These are phyloP conservation scores for Colletotrichum tabaci DNA, from an alignment of 2,329 filamentous ascomycete genomes.

Conservation along the genomic window DNA sequence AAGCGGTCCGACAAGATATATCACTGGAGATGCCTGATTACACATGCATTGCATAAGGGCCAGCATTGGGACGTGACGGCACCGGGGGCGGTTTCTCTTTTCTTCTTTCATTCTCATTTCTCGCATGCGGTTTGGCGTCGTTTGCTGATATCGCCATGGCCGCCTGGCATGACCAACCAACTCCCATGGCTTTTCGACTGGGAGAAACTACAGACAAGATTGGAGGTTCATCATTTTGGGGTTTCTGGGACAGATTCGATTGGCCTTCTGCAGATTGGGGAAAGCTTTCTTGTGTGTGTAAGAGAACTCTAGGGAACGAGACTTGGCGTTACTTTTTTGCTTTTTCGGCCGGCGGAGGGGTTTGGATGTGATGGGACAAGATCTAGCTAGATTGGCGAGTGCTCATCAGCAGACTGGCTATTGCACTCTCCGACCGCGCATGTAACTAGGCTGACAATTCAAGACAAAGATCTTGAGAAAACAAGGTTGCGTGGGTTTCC, in stretches of 20 bases:
- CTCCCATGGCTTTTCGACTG: slow-evolving; percentile 39
- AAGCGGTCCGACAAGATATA: slow-evolving; percentile 4
- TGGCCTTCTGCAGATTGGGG: slow-evolving; percentile 20
- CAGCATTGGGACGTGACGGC: slow-evolving; percentile 27
- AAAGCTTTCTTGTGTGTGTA: slow-evolving; percentile 39
- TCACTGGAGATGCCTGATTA: slow-evolving; percentile 22
- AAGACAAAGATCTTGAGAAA: slow-evolving; percentile 21
- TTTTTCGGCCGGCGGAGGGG: slow-evolving; percentile 24
- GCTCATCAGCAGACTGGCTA: slow-evolving; percentile 16
- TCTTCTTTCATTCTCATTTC: background rate
- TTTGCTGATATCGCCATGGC: slow-evolving; percentile 22
- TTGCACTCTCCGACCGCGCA: slow-evolving; percentile 31
- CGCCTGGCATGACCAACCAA: slow-evolving; percentile 10
- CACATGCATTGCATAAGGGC: slow-evolving; percentile 28
- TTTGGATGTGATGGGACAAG: slow-evolving; percentile 1
- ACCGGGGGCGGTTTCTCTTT: slow-evolving; percentile 26
- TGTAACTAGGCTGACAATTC: slow-evolving; percentile 33
- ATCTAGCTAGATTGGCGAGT: slow-evolving; percentile 19
- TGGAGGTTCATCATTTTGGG: slow-evolving; percentile 18
- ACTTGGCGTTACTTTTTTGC: slow-evolving; percentile 30
- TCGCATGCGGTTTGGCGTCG: slow-evolving; percentile 28
- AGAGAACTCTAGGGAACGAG: slow-evolving; percentile 37
- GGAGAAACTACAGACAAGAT: slow-evolving; percentile 28
- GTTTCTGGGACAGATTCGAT: slow-evolving; percentile 31
- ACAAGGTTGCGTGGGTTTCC: background rate